Evolutionary conservation across 352 stramenopile species (phyloP).

Genomic region (Globisporangium paroecandrum): DNA sequence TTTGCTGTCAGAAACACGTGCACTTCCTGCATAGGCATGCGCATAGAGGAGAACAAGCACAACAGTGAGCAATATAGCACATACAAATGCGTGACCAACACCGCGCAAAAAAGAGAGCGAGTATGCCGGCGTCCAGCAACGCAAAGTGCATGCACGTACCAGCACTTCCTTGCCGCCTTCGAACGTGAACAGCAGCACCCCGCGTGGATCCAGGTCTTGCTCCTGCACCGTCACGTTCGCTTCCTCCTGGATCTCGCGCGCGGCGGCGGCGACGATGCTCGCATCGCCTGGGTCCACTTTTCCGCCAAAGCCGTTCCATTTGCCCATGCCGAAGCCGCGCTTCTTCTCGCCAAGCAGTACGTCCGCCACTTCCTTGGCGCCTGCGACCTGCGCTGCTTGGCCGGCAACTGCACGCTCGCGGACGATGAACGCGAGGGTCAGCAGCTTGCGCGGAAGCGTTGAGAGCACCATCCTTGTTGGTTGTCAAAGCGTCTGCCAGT

Average conservation of each 20-base stretch:
- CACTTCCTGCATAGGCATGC: conserved; percentile 43
- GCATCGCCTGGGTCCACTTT: conserved; percentile 82
- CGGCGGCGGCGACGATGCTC: conserved; percentile 49
- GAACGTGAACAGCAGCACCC: conserved; percentile 65
- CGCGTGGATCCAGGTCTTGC: conserved; percentile 24
- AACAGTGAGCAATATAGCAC: neutral
- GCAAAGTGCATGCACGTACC: conserved; percentile 24
- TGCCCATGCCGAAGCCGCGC: conserved; percentile 82
- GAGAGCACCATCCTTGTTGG: conserved; percentile 21
- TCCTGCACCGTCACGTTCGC: conserved; percentile 47
- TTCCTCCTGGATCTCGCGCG: conserved; percentile 70
- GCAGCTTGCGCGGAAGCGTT: conserved; percentile 39
- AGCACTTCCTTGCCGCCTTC: conserved; percentile 50
- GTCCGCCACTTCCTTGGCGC: conserved; percentile 17
- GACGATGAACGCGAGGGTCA: conserved; percentile 53
- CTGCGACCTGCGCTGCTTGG: neutral
- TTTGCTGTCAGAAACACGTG: conserved; percentile 74
- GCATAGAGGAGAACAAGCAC: neutral
- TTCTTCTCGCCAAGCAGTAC: conserved; percentile 88
- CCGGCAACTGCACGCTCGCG: conserved; percentile 17
- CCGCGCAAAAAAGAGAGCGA: neutral
- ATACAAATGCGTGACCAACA: neutral
- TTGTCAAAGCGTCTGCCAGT: no score
- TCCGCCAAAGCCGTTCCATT: conserved; percentile 91
- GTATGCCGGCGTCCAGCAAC: neutral